Evolutionary conservation across 805 yeast species (phyloP), one percentile per base, ranked within the genome.

Genomic region (Wickerhamomyces ciferrii): DNA sequence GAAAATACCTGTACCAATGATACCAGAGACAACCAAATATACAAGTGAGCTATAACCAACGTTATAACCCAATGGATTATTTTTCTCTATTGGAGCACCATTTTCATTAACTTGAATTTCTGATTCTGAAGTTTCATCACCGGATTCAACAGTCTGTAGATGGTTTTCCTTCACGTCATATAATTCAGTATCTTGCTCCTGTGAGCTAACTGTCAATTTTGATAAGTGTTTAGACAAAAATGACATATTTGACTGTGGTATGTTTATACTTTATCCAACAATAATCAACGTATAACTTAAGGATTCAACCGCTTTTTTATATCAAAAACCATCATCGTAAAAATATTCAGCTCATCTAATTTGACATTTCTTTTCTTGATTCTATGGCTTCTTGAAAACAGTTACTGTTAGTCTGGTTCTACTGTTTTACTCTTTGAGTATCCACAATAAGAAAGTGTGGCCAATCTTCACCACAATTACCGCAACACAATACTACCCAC

Each of bases 1-100:
- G 55, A 78, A 78, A 24, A 79, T 78, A 56, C 83, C 83, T 0
- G 83, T 79, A 44, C 84, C 84, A 39, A 78, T 68, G 50, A 79
- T 70, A 45, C 83, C 80, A 48, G 74, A 76, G 45, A 78, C 60
- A 35, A 75, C 69, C 43, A 75, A 61, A 46, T 76, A 77, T 43
- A 75, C 72, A 46, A 87, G 82, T 23, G 84, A 78, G 17, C 73
- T 41, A 25, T 73, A 56, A 45, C 79, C 79, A 35, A 77, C 55
- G 31, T 69, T 66, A 40, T 70, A 59, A 5, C 72, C 72, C 48
- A 69, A 54, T 1, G 72, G 72, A 34, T 68, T 69, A 8, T 50
- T 54, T 23, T 56, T 54, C 47, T 72, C 76, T 8, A 69, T 68
- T 10, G 76, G 76, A 4, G 73, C 73, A 51, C 74, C 73, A 31